Base-by-base conservation (phyloP, 2,329 filamentous ascomycete genomes). In the Alternaria sp. region DNA sequence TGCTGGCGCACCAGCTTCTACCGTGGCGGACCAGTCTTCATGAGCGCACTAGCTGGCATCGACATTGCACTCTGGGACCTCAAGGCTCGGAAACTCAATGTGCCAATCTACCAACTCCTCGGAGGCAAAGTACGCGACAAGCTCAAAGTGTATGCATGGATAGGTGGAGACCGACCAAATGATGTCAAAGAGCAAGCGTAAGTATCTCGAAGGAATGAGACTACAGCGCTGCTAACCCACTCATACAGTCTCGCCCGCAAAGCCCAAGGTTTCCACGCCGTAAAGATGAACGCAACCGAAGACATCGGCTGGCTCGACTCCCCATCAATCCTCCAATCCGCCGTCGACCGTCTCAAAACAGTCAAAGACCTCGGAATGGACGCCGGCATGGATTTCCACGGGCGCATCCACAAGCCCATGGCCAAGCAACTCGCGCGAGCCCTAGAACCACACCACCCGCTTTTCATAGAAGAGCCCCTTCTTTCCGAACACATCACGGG, bases 11-110 rank as follows among this genome's bases (percentile, higher is more conserved):
- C 75, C 45, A 87, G 88, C 0, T 95, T 94, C 78, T 94, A 94
- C 78, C 85, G 92, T 26, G 92, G 92, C 3, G 92, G 92, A 0
- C 90, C 92, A 0, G 91, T 94, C 10, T 90, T 94, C 68, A 94
- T 94, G 91, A 92, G 88, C 68, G 92, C 92, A 0, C 80, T 94
- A 15, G 87, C 90, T 0, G 92, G 92, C 3, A 88, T 94, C 55
- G 92, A 94, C 73, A 94, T 94, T 76, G 91, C 91, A 0, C 81
- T 94, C 0, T 94, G 91, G 91, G 91, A 94, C 79, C 82, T 94
- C 20, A 93, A 94, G 82, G 87, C 87, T 15, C 82, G 87, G 50
- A 86, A 84, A 65, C 79, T 90, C 4, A 85, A 86, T 8, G 88
- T 93, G 0, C 91, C 92, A 0, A 86, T 94, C 51, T 89, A 93